Conservation (phyloP, 2,329 filamentous ascomycete genomes). For the Alternaria triticina region DNA sequence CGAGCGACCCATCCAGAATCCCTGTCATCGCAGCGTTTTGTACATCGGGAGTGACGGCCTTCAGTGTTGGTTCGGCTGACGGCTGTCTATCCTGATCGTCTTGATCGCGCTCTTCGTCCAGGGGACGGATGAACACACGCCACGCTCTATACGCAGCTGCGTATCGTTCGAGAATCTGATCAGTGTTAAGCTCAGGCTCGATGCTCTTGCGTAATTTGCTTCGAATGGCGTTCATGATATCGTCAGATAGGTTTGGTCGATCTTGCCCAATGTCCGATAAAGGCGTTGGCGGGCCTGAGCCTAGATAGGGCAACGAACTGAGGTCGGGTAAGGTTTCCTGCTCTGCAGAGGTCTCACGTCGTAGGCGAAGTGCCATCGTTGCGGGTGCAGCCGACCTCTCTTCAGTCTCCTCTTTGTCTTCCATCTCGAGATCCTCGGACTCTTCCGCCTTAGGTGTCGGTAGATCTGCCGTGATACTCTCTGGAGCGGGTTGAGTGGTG, state of each 20-base stretch:
- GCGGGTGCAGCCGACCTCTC: slow-evolving; percentile 40
- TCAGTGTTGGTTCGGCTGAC: slow-evolving; percentile 43
- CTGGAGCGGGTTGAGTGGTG: slow-evolving; percentile 17
- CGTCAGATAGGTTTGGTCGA: slow-evolving; percentile 43
- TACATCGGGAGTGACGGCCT: slow-evolving; percentile 56
- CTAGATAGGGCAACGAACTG: slow-evolving; percentile 54
- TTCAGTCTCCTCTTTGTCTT: slow-evolving; percentile 23
- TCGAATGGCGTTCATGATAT: slow-evolving; percentile 46
- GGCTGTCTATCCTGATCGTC: slow-evolving; percentile 46
- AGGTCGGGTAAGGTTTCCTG: slow-evolving; percentile 50
- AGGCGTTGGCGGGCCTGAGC: slow-evolving; percentile 52
- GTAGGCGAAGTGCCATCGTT: slow-evolving; percentile 38
- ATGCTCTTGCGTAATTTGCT: slow-evolving; percentile 41
- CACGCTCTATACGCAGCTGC: slow-evolving; percentile 49
- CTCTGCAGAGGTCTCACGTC: slow-evolving; percentile 39
- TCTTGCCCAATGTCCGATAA: slow-evolving; percentile 53
- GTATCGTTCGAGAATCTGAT: slow-evolving; percentile 46
- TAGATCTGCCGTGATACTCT: slow-evolving; percentile 32
- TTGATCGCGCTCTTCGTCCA: slow-evolving; percentile 51
- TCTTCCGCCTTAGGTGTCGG: slow-evolving; percentile 47
- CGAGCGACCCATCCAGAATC: slow-evolving; percentile 34
- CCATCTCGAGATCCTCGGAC: slow-evolving; percentile 40
- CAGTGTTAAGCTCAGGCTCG: slow-evolving; percentile 35
- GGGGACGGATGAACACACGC: slow-evolving; percentile 48
- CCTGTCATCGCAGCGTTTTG: slow-evolving; percentile 36